A percentile compares a stretch with the other conserved stretches of the same genome.
phyloP scores from a whole-genome alignment of 768 basidiomycete genomes.

The Russula sp. region DNA sequence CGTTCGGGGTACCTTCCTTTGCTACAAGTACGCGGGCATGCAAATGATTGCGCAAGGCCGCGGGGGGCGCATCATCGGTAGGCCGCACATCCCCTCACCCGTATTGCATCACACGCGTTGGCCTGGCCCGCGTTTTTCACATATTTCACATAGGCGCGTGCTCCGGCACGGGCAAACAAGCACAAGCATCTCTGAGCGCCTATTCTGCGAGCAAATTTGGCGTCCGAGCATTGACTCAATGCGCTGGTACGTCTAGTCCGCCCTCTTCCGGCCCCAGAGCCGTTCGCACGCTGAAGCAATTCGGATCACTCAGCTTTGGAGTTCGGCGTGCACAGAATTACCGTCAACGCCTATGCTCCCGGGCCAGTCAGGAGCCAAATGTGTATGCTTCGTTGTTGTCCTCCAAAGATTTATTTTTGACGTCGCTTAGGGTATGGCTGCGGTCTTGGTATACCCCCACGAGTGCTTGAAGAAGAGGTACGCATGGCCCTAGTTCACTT shows the following conservation, averaged over 20 bases:
- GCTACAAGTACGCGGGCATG: conserved; percentile 23
- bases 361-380: conserved; percentile 19
- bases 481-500: background rate
- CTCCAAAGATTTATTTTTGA: background rate
- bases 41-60: conserved; percentile 25
- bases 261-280: background rate
- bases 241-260: conserved; percentile 12
- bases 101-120: background rate
- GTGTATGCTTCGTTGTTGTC: conserved; percentile 8
- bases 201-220: conserved; percentile 31
- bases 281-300: background rate
- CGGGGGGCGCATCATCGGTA: conserved; percentile 24
- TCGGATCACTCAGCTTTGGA: conserved; percentile 19
- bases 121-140: background rate
- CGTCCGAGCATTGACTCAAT: conserved; percentile 28
- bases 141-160: conserved; percentile 10
- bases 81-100: background rate
- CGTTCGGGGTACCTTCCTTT: conserved; percentile 21
- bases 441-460: conserved; percentile 4
- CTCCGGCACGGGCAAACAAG: conserved; percentile 2
- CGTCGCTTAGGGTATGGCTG: conserved; percentile 7
- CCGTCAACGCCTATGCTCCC: conserved; percentile 24
- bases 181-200: conserved; percentile 16
- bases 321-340: conserved; percentile 20
- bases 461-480: conserved; percentile 14